Evolutionary conservation across 2,329 filamentous ascomycete species (phyloP).

Genomic region (Fusarium brachygibbosum): DNA sequence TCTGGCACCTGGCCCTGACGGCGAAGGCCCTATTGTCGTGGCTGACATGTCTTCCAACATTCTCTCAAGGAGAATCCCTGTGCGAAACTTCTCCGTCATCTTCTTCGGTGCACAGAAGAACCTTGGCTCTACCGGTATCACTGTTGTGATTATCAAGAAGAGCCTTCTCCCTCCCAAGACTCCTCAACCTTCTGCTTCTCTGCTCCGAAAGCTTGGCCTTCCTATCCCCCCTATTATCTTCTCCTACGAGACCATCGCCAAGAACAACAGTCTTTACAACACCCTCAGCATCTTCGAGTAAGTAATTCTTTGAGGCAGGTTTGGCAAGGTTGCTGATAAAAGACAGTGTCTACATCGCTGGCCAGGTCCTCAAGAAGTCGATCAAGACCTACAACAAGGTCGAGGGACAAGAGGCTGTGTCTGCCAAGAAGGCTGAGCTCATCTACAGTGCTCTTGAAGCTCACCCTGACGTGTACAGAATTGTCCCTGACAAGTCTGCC

Average conservation of each 20-base stretch:
- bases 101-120: conserved; percentile 98
- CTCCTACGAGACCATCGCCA: conserved; percentile 85
- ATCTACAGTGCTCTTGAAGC: conserved; percentile 85
- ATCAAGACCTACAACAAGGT: conserved; percentile 77
- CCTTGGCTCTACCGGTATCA: conserved; percentile 86
- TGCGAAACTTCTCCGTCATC: conserved; percentile 83
- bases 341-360: conserved; percentile 83
- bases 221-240: conserved; percentile 84
- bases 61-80: conserved; percentile 81
- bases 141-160: conserved; percentile 88
- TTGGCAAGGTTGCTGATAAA: conserved; percentile 18
- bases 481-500: conserved; percentile 80
- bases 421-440: conserved; percentile 79
- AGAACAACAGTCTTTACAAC: conserved; percentile 97
- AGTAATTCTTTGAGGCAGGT: conserved; percentile 44
- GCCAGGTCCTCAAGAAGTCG: conserved; percentile 86
- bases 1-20: conserved; percentile 69
- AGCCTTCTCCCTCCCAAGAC: conserved; percentile 77
- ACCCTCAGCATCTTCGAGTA: conserved; percentile 92
- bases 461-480: conserved; percentile 77
- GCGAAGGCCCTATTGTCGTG: conserved; percentile 80
- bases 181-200: conserved; percentile 73
- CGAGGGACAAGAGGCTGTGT: conserved; percentile 79
- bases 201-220: conserved; percentile 81
- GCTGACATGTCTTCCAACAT: conserved; percentile 97